Base-by-base conservation (phyloP, 2,329 filamentous ascomycete genomes). In the Ascochyta pisi region DNA sequence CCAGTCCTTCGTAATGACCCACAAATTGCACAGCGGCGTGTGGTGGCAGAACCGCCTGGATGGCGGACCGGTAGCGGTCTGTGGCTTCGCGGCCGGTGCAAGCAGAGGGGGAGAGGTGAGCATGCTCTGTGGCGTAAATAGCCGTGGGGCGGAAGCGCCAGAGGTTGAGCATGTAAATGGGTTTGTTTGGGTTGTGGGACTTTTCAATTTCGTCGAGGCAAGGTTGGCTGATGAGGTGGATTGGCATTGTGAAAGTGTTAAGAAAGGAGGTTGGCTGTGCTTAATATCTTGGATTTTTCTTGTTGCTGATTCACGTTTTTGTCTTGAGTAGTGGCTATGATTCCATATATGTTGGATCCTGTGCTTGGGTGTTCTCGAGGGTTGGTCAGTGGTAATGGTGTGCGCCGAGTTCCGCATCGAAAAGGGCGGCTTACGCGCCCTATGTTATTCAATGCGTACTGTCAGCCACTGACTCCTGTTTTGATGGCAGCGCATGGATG, bases 131-230 rank as follows among this genome's bases (percentile, higher is more conserved):
- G 7, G 51, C 15, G 24, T 64, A 65, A 12, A 34, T 6, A 2
- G 62, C 60, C 3, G 34, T 51, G 10, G 24, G 6, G 3, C 41
- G 38, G 46, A 50, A 63, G 10, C 51, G 57, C 53, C 52, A 62
- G 42, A 65, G 58, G 34, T 67, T 64, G 35, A 67, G 61, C 56
- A 65, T 63, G 48, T 45, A 64, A 39, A 67, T 52, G 50, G 62
- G 62, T 46, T 57, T 61, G 7, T 29, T 40, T 6, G 46, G 50
- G 31, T 58, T 48, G 49, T 56, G 48, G 13, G 47, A 15, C 2
- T 29, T 42, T 9, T 16, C 43, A 13, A 45, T 37, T 2, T 6
- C 29, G 43, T 19, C 5, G 29, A 45, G 42, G 15, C 16, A 10
- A 16, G 29, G n/a, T 15, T 23, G 9, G 29, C 3, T n/a, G 42